Percentiles rank a stretch among this genome's conserved stretches.
Evolutionary conservation across 2,329 filamentous ascomycete species (phyloP).

Genomic region (Colletotrichum tofieldiae): DNA sequence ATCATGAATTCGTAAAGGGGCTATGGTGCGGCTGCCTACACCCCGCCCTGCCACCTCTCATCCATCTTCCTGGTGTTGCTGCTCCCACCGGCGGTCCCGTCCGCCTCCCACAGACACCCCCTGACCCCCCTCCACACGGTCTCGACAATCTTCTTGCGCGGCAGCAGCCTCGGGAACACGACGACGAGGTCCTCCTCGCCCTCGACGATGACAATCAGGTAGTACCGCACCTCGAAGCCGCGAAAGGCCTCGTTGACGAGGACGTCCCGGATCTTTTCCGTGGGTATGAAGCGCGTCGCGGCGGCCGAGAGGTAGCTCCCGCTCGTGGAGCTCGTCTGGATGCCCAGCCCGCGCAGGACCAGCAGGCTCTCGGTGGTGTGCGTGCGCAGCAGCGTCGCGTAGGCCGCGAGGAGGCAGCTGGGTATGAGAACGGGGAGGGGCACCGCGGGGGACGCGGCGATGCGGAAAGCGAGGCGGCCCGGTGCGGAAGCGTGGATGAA

Average conservation of each 20-base stretch:
- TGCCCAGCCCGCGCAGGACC: constrained; percentile 88
- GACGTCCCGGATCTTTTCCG: constrained; percentile 91
- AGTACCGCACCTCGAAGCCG: constrained; percentile 92
- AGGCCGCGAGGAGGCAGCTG: constrained; percentile 56
- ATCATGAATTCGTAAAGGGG: constrained; percentile 33
- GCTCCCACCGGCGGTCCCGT: constrained; percentile 35
- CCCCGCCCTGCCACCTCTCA: constrained; percentile 47
- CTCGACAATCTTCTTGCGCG: constrained; percentile 82
- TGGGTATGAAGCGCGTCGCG: constrained; percentile 81
- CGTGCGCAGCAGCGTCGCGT: constrained; percentile 61
- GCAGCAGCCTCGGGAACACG: constrained; percentile 90
- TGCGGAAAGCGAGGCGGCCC: constrained; percentile 50
- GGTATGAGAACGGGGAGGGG: constrained; percentile 60
- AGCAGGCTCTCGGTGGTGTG: constrained; percentile 86
- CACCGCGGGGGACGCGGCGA: constrained; percentile 50
- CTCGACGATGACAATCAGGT: constrained; percentile 90
- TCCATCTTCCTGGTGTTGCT: constrained; percentile 44
- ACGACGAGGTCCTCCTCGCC: constrained; percentile 91
- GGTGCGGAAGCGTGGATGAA: constrained; percentile 50
- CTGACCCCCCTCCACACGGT: constrained; percentile 90
- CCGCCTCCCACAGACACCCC: constrained; percentile 83
- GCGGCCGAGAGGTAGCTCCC: constrained; percentile 72
- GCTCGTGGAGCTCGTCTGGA: constrained; percentile 86
- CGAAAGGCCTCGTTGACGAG: constrained; percentile 96
- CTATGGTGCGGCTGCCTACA: constrained; percentile 3